A percentile compares a stretch with the other conserved stretches of the same genome.
These are phyloP conservation scores for Leishmania major DNA, from an alignment of 208 protist species.

Conservation along the genomic window DNA sequence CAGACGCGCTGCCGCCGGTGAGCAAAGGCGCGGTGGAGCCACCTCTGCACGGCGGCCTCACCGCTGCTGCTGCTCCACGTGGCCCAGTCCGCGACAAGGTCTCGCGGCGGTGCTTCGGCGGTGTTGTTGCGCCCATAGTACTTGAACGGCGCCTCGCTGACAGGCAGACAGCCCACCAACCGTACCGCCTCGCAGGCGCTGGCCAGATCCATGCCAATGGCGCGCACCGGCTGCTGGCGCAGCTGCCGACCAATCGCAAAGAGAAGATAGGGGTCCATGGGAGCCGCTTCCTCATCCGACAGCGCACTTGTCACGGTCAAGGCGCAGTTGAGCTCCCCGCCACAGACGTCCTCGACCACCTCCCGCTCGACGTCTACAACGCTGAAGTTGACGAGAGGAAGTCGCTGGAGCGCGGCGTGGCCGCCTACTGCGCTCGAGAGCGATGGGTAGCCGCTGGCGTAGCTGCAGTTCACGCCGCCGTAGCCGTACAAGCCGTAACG, in stretches of 20 bases:
- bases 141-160: slow-evolving; percentile 49
- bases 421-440: slow-evolving; percentile 39
- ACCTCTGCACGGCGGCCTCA: slow-evolving; percentile 28
- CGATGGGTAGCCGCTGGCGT: slow-evolving; percentile 30
- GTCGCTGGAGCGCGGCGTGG: slow-evolving; percentile 11
- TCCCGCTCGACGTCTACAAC: slow-evolving; percentile 59
- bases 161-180: slow-evolving; percentile 68
- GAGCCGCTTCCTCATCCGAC: slow-evolving; percentile 68
- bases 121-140: slow-evolving; percentile 7
- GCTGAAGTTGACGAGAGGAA: slow-evolving; percentile 50
- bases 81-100: slow-evolving; percentile 48
- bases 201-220: slow-evolving; percentile 70
- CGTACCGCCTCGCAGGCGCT: slow-evolving; percentile 67
- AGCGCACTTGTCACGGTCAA: slow-evolving; percentile 78
- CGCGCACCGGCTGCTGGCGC: slow-evolving; percentile 30
- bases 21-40: slow-evolving; percentile 63
- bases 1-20: slow-evolving; percentile 58
- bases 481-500: slow-evolving; percentile 77
- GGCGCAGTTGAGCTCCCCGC: slow-evolving; percentile 78
- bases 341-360: slow-evolving; percentile 43
- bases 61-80: slow-evolving; percentile 36
- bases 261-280: slow-evolving; percentile 88
- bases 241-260: slow-evolving; percentile 74
- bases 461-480: slow-evolving; percentile 57
- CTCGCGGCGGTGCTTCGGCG: not conserved